Evolutionary conservation across 371 early-diverging fungal genomes (phyloP).

Genomic region (Mucor plumbeus): DNA sequence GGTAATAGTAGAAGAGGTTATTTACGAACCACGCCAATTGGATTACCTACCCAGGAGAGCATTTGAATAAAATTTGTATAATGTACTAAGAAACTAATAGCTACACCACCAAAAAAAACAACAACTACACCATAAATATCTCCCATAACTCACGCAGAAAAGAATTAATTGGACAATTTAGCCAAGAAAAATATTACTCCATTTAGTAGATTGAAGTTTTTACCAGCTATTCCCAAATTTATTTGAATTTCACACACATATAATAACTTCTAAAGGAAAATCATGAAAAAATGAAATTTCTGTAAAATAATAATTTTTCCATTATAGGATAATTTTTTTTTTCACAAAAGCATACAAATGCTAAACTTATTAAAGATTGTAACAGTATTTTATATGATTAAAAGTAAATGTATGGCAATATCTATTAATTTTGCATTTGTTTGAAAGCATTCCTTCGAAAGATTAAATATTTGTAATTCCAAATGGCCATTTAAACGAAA

Average conservation of each 20-base stretch:
- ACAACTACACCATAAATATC: too few relatives aligned
- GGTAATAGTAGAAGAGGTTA: background rate
- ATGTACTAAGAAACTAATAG: background rate
- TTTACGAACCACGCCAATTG: constrained; percentile 1
- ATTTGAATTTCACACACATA: constrained; percentile 1
- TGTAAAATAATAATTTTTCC: background rate
- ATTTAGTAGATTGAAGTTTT: constrained; percentile 1
- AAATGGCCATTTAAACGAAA: background rate
- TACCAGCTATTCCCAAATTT: constrained; percentile 5
- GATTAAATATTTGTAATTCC: background rate
- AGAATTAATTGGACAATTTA: background rate
- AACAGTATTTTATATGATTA: background rate
- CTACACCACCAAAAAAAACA: background rate
- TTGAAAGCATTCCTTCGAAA: background rate
- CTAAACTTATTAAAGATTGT: background rate
- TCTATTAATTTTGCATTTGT: background rate
- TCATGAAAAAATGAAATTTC: constrained; percentile 1
- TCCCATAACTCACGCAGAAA: too few relatives aligned
- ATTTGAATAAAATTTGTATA: background rate
- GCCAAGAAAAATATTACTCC: background rate
- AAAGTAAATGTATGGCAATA: background rate
- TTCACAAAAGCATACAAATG: background rate
- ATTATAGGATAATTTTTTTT: background rate
- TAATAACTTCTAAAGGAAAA: background rate
- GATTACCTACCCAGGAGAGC: background rate